Conservation (phyloP, 192 early-diverging fungal genomes). For the Backusella sp. region DNA sequence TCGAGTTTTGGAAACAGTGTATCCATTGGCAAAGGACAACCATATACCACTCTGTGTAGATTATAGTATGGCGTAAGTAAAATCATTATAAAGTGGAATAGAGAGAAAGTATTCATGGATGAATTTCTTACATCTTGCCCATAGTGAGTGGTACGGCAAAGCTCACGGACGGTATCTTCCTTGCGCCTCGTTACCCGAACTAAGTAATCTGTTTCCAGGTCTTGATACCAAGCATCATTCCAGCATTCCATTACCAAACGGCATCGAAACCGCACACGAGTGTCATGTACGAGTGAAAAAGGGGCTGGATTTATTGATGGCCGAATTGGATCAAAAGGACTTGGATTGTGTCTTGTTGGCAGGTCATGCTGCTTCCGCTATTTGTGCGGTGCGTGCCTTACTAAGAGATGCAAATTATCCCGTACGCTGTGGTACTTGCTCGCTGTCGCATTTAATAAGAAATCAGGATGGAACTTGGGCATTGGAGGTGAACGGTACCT, state of each 20-base stretch:
- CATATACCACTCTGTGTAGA: constrained; percentile 21
- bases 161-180: constrained; percentile 13
- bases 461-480: constrained; percentile 13
- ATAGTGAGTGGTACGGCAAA: constrained; percentile 33
- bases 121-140: not conserved
- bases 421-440: constrained; percentile 22
- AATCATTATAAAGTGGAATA: not conserved
- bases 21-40: constrained; percentile 16
- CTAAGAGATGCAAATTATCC: constrained; percentile 12
- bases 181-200: constrained; percentile 7
- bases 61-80: constrained; percentile 27
- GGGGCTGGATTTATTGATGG: constrained; percentile 13
- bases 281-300: constrained; percentile 16
- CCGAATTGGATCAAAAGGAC: constrained; percentile 8
- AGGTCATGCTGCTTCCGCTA: constrained; percentile 31
- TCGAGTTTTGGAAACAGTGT: constrained; percentile 22
- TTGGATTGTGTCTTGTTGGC: constrained; percentile 11
- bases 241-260: constrained; percentile 9
- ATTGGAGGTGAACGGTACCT: constrained; percentile 15
- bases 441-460: constrained; percentile 22
- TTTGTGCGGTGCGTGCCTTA: constrained; percentile 26
- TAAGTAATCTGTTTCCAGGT: constrained; percentile 22
- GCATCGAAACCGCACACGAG: constrained; percentile 18
- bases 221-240: constrained; percentile 19
- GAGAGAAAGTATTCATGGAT: not conserved